A percentile compares a stretch with the other conserved stretches of the same genome.
These are phyloP conservation scores for Eleusine indica DNA, from an alignment of 176 grass and related monocot genomes.

Conservation along the genomic window DNA sequence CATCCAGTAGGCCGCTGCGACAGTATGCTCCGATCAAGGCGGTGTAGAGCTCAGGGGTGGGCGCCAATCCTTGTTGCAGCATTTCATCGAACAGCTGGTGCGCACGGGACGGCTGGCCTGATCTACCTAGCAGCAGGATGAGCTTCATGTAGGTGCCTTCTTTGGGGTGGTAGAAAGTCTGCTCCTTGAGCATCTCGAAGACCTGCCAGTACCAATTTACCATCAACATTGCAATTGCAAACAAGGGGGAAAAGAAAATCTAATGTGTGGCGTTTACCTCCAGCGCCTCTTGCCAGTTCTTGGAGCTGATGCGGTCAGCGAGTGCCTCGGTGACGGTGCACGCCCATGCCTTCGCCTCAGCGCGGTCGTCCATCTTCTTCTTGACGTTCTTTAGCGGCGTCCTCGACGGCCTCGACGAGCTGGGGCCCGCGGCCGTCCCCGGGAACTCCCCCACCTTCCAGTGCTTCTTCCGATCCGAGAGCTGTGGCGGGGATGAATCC, in stretches of 20 bases:
- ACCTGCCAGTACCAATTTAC: conserved; percentile 43
- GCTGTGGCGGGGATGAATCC: neutral
- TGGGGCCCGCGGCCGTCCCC: neutral
- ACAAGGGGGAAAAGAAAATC: neutral
- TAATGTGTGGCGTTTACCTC: conserved; percentile 34
- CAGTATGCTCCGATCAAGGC: conserved; percentile 79
- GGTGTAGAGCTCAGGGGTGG: conserved; percentile 71
- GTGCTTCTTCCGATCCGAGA: conserved; percentile 41
- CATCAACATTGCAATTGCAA: neutral
- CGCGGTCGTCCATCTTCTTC: conserved; percentile 66
- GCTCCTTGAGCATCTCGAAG: conserved; percentile 81
- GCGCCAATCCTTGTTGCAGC: conserved; percentile 60
- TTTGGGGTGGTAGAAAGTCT: conserved; percentile 84
- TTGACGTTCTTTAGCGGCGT: conserved; percentile 71
- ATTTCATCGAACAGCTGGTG: conserved; percentile 69
- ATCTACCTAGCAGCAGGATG: conserved; percentile 63
- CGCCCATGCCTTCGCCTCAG: conserved; percentile 68
- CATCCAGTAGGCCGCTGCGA: conserved; percentile 58
- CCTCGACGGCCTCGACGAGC: neutral
- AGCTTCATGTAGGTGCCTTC: conserved; percentile 92
- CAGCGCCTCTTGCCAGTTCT: conserved; percentile 68
- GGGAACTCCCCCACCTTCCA: conserved; percentile 73
- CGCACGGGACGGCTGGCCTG: conserved; percentile 56
- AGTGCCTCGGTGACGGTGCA: conserved; percentile 89
- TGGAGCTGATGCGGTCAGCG: conserved; percentile 60